Evolutionary conservation across 805 yeast genomes (phyloP).

Genomic region (Saccharomycopsis vini): DNA sequence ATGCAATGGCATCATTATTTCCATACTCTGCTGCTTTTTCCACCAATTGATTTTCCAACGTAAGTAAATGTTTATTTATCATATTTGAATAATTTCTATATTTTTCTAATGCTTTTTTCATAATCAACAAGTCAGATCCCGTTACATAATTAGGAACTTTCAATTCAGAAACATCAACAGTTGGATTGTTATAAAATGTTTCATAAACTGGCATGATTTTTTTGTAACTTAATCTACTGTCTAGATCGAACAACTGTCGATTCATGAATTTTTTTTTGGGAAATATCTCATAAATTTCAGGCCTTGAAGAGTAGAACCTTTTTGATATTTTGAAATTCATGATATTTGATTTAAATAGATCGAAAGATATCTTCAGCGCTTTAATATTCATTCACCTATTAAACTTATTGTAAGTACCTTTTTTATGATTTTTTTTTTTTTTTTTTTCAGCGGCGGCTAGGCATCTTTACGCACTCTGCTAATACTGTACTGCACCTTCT

Average conservation of each 20-base stretch:
- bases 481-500: no score
- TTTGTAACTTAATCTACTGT: slow-evolving; percentile 44
- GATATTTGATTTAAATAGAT: no score
- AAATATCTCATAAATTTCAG: slow-evolving; percentile 27
- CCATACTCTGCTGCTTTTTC: slow-evolving; percentile 82
- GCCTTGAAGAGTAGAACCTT: slow-evolving; percentile 7
- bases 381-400: neutral
- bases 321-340: no score
- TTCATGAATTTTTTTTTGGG: slow-evolving; percentile 54
- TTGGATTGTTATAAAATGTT: slow-evolving; percentile 40
- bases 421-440: no score
- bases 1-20: slow-evolving; percentile 68
- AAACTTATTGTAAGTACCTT: no score
- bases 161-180: slow-evolving; percentile 22
- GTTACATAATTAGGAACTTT: slow-evolving; percentile 37
- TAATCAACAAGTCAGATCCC: slow-evolving; percentile 54
- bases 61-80: slow-evolving; percentile 45
- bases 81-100: slow-evolving; percentile 54
- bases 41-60: slow-evolving; percentile 62
- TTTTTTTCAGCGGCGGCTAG: no score
- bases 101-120: slow-evolving; percentile 58
- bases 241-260: slow-evolving; percentile 56
- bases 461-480: no score
- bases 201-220: slow-evolving; percentile 48
- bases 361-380: no score